phyloP scores from a whole-genome alignment of 306 rosid species.

The Begonia loranthoides region DNA sequence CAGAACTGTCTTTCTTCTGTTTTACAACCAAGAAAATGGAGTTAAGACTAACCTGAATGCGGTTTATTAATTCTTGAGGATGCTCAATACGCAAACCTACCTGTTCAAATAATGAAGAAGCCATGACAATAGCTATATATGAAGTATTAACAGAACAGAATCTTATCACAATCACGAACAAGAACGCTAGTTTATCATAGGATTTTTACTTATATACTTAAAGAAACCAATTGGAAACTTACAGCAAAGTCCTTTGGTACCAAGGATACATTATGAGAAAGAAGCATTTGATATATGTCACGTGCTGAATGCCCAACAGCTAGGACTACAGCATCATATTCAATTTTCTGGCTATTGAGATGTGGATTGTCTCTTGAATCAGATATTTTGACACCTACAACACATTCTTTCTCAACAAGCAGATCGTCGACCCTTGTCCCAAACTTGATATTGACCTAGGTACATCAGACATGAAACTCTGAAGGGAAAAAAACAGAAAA shows the following conservation, averaged over 20 bases:
- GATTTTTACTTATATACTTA: neutral
- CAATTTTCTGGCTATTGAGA: conserved; percentile 43
- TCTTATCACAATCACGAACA: no score
- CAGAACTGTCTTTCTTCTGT: no score
- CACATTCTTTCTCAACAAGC: conserved; percentile 39
- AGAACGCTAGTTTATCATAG: no score
- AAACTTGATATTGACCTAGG: conserved; percentile 74
- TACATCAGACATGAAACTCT: conserved; percentile 13
- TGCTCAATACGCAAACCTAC: conserved; percentile 94
- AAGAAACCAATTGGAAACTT: conserved; percentile 26
- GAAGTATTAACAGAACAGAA: no score
- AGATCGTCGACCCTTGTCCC: conserved; percentile 89
- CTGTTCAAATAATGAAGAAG: conserved; percentile 31
- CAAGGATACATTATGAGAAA: conserved; percentile 64
- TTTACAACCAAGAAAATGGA: neutral
- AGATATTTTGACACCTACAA: conserved; percentile 53
- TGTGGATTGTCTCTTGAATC: conserved; percentile 46
- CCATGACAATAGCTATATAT: conserved; percentile 5
- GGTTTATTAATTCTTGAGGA: conserved; percentile 83
- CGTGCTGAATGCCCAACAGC: conserved; percentile 99
- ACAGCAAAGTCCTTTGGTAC: conserved; percentile 82
- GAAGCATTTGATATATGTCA: conserved; percentile 70
- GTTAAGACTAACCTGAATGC: conserved; percentile 53
- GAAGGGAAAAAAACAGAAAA: conserved; percentile 8
- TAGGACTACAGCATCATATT: conserved; percentile 68